Conservation (phyloP, 2,329 filamentous ascomycete genomes). For the Taxawa tesnikishii region DNA sequence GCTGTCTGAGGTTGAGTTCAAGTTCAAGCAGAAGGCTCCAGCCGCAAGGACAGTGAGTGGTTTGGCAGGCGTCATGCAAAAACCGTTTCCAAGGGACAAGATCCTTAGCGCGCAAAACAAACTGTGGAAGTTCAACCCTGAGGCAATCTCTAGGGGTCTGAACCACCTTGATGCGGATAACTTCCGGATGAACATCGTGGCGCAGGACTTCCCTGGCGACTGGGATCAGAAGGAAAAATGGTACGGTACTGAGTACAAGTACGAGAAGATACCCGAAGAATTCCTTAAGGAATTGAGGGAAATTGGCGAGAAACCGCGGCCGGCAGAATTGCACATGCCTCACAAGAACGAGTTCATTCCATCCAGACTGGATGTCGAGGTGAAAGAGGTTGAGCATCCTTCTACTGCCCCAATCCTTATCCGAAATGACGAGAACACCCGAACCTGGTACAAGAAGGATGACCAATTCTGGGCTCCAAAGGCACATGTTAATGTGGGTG, state of each 20-base stretch:
- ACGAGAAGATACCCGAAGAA: slow-evolving; percentile 64
- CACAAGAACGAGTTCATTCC: slow-evolving; percentile 95
- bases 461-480: slow-evolving; percentile 98
- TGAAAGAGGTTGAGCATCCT: slow-evolving; percentile 73
- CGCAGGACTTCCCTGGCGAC: slow-evolving; percentile 67
- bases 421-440: slow-evolving; percentile 66
- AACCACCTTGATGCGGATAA: slow-evolving; percentile 73
- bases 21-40: slow-evolving; percentile 84
- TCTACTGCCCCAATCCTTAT: slow-evolving; percentile 66
- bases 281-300: slow-evolving; percentile 59
- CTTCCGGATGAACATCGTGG: slow-evolving; percentile 72
- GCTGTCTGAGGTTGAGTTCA: slow-evolving; percentile 87
- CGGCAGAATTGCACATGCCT: slow-evolving; percentile 67
- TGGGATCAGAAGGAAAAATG: slow-evolving; percentile 90
- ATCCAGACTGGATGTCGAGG: slow-evolving; percentile 83
- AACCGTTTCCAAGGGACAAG: slow-evolving; percentile 73
- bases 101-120: slow-evolving; percentile 69
- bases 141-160: slow-evolving; percentile 63
- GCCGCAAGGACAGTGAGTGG: slow-evolving; percentile 82
- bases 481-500: slow-evolving; percentile 70
- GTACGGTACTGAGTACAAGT: slow-evolving; percentile 92
- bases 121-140: slow-evolving; percentile 67
- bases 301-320: slow-evolving; percentile 48
- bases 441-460: slow-evolving; percentile 97
- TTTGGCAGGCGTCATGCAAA: slow-evolving; percentile 82